phyloP scores from a whole-genome alignment of 495 filamentous ascomycete genomes.

The Clavariopsis aquatica region DNA sequence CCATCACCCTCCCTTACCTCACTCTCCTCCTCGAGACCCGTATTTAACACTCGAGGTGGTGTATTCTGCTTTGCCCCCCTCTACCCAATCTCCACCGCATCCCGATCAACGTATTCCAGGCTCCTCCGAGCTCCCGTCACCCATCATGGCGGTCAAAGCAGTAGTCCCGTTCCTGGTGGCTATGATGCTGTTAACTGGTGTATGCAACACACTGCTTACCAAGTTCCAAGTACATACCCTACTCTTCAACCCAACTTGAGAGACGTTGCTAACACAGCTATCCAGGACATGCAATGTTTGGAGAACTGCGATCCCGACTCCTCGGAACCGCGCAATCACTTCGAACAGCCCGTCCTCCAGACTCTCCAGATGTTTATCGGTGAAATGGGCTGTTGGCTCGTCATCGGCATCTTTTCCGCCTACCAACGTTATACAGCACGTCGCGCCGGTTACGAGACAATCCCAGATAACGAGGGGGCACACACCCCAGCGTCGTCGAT shows the following conservation, averaged over 20 bases:
- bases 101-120: conserved; percentile 1
- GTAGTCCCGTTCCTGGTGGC: conserved; percentile 78
- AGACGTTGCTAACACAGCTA: not conserved
- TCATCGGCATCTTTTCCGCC: conserved; percentile 67
- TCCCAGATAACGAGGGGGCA: conserved; percentile 44
- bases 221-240: conserved; percentile 76
- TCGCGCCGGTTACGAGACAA: conserved; percentile 65
- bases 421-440: conserved; percentile 60
- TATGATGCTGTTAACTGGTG: conserved; percentile 90
- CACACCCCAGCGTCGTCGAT: conserved; percentile 14
- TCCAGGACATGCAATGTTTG: conserved; percentile 93
- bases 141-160: conserved; percentile 58
- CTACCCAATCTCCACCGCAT: not conserved
- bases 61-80: conserved; percentile 15
- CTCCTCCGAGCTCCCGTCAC: not conserved
- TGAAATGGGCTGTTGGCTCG: conserved; percentile 88
- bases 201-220: conserved; percentile 95
- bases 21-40: not conserved
- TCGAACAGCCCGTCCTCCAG: conserved; percentile 95
- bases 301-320: conserved; percentile 78
- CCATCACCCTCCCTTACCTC: not conserved
- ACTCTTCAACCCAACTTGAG: not conserved
- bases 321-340: conserved; percentile 64
- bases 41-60: not conserved
- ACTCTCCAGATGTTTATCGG: conserved; percentile 94